Percentiles rank a stretch among this genome's conserved stretches.
Conservation (phyloP, 225 moss, liverwort and hornwort genomes). For the Bryoerythrophyllum caledonicum region DNA sequence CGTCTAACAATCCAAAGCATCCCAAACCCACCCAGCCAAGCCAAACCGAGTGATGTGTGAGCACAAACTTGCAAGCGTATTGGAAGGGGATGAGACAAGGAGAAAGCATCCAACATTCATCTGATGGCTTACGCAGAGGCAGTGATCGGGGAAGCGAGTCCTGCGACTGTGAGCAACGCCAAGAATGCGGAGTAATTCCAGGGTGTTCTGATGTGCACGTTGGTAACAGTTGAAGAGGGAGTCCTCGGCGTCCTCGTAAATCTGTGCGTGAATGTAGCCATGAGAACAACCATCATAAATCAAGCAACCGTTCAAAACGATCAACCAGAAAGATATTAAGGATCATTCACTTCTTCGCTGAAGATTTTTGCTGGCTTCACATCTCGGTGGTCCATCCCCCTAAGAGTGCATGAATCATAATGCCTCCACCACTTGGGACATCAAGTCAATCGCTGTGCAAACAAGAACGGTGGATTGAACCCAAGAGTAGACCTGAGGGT, state of each 20-base stretch:
- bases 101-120: neutral
- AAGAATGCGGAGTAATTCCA: conserved; percentile 69
- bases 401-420: too few relatives aligned
- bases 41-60: neutral
- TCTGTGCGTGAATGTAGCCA: conserved; percentile 40
- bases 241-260: conserved; percentile 81
- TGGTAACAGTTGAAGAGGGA: conserved; percentile 97
- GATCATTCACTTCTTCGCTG: too few relatives aligned
- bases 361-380: too few relatives aligned
- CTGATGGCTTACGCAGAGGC: conserved; percentile 62
- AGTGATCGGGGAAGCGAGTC: conserved; percentile 75
- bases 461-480: too few relatives aligned
- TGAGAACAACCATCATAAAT: conserved; percentile 3
- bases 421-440: too few relatives aligned
- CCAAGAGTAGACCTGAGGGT: too few relatives aligned
- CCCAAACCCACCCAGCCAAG: conserved; percentile 80
- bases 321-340: neutral
- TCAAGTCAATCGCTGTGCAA: too few relatives aligned
- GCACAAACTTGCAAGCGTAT: too few relatives aligned
- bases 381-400: too few relatives aligned
- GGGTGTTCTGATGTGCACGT: conserved; percentile 85
- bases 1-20: conserved; percentile 73
- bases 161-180: conserved; percentile 59
- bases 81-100: neutral
- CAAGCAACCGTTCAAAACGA: neutral